Conservation (phyloP, 108 stramenopile species). For the Fistulifera solaris region DNA sequence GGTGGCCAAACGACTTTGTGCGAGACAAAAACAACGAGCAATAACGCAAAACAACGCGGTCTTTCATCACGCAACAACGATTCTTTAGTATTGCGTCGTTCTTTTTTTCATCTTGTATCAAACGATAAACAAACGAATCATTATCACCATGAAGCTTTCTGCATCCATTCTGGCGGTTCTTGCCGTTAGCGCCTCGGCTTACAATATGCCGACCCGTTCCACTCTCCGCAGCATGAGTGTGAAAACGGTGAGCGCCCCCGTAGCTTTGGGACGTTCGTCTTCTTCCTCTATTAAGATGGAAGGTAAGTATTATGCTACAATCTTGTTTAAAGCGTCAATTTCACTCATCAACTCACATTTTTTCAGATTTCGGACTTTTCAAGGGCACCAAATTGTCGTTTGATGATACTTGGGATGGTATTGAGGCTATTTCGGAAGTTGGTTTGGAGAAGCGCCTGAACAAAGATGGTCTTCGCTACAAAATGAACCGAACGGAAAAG, state of each 20-base stretch:
- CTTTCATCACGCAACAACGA: too few relatives aligned
- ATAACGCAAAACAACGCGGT: too few relatives aligned
- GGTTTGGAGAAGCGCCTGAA: constrained; percentile 66
- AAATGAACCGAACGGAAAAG: constrained; percentile 70
- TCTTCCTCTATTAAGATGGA: constrained; percentile 69
- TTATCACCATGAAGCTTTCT: constrained; percentile 52
- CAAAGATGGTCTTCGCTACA: constrained; percentile 83
- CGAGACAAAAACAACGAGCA: too few relatives aligned
- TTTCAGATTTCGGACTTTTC: constrained; percentile 72
- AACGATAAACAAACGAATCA: too few relatives aligned
- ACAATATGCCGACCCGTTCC: constrained; percentile 44
- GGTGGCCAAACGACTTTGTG: too few relatives aligned
- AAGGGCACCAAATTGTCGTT: constrained; percentile 59
- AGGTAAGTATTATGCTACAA: constrained; percentile 35
- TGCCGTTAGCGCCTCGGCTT: constrained; percentile 50
- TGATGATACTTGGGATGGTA: constrained; percentile 67
- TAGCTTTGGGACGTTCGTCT: constrained; percentile 16
- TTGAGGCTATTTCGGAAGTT: constrained; percentile 65
- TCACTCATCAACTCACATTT: background rate
- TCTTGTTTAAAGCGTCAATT: background rate
- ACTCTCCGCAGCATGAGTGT: constrained; percentile 50
- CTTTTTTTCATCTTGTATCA: too few relatives aligned
- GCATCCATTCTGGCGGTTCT: constrained; percentile 30
- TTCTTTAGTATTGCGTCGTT: too few relatives aligned
- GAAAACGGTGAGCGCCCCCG: constrained; percentile 32